Conservation (phyloP, 1,284 basidiomycete genomes). For the Marasmius fiardii region DNA sequence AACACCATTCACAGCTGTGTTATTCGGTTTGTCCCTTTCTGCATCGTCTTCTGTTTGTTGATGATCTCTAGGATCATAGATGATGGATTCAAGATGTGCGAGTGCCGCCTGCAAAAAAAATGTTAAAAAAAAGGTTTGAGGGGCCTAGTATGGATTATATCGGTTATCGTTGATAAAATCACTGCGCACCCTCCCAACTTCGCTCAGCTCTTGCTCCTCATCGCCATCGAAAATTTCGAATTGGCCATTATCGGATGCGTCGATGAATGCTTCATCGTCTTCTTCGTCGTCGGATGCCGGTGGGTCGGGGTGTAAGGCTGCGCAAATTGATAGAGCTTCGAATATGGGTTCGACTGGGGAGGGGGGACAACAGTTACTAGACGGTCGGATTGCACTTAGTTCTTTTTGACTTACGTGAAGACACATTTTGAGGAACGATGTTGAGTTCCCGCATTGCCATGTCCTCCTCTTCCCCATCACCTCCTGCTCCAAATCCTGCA, state of each 20-base stretch:
- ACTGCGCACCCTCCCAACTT: slow-evolving; percentile 92
- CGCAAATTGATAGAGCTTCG: slow-evolving; percentile 83
- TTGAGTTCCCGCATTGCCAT: slow-evolving; percentile 67
- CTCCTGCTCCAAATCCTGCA: slow-evolving; percentile 44
- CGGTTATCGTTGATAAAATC: slow-evolving; percentile 80
- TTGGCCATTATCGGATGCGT: slow-evolving; percentile 36
- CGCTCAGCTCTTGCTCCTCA: slow-evolving; percentile 68
- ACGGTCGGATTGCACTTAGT: no score
- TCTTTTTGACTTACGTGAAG: slow-evolving; percentile 58
- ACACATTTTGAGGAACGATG: slow-evolving; percentile 60
- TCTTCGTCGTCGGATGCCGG: slow-evolving; percentile 49
- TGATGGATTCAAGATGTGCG: slow-evolving; percentile 72
- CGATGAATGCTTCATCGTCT: slow-evolving; percentile 60
- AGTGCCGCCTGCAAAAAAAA: slow-evolving; percentile 60
- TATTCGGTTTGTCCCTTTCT: background rate
- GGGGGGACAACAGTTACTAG: no score
- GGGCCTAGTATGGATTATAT: slow-evolving; percentile 81
- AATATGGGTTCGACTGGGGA: slow-evolving; percentile 82
- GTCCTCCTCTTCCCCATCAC: slow-evolving; percentile 3
- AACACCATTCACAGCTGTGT: background rate
- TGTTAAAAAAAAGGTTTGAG: background rate
- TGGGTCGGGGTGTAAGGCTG: slow-evolving; percentile 85
- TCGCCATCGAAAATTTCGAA: slow-evolving; percentile 64
- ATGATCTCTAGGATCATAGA: slow-evolving; percentile 41
- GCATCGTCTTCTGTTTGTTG: background rate